A percentile compares a stretch with the other conserved stretches of the same genome.
Conservation (phyloP, 2,329 filamentous ascomycete species). For the Alternaria rosae region DNA sequence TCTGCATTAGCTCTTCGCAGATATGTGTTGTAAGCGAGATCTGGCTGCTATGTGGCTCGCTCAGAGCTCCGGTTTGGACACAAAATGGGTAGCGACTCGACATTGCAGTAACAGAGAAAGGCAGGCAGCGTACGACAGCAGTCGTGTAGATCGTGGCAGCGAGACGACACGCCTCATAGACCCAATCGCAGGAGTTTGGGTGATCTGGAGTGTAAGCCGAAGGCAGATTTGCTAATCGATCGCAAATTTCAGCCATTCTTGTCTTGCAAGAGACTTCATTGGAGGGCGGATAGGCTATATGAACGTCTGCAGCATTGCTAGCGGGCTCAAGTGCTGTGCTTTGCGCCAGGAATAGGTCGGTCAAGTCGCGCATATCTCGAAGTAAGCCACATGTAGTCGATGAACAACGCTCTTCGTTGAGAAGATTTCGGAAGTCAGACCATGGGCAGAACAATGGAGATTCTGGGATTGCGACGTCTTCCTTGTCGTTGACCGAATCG, state of each 20-base stretch:
- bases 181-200: slow-evolving; percentile 34
- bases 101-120: slow-evolving; percentile 41
- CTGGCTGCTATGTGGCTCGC: not conserved
- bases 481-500: not conserved
- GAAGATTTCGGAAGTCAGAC: slow-evolving; percentile 27
- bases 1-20: slow-evolving; percentile 31
- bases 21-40: slow-evolving; percentile 18
- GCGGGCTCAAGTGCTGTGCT: slow-evolving; percentile 1
- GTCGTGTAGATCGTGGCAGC: slow-evolving; percentile 43
- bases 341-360: slow-evolving; percentile 35
- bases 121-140: slow-evolving; percentile 35
- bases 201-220: slow-evolving; percentile 32
- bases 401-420: slow-evolving; percentile 31
- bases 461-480: slow-evolving; percentile 32
- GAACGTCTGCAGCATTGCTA: slow-evolving; percentile 7
- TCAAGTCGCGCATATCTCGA: slow-evolving; percentile 43
- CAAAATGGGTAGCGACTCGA: slow-evolving; percentile 19
- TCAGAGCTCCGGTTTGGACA: slow-evolving; percentile 2
- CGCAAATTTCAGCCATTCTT: slow-evolving; percentile 22
- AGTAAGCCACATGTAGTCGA: slow-evolving; percentile 32
- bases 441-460: slow-evolving; percentile 45
- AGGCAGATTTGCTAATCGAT: slow-evolving; percentile 26
- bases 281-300: slow-evolving; percentile 1
- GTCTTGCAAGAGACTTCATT: slow-evolving; percentile 19
- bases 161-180: slow-evolving; percentile 48